Evolutionary conservation across 257 asterid species (phyloP).

Genomic region (Plantago ovata): DNA sequence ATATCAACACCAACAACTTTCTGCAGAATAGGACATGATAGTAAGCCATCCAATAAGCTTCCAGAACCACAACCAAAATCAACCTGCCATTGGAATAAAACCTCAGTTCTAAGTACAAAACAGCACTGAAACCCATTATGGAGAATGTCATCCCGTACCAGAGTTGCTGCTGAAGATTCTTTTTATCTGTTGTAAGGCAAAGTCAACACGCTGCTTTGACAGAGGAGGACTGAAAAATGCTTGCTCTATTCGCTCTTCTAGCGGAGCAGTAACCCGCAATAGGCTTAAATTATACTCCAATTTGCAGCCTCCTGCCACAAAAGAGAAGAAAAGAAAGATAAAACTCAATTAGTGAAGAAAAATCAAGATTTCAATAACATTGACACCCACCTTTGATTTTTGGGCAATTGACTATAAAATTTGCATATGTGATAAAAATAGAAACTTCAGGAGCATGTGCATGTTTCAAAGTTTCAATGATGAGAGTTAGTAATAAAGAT

Average conservation of each 20-base stretch:
- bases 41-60: slow-evolving; percentile 80
- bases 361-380: background rate
- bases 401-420: background rate
- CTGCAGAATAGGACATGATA: slow-evolving; percentile 71
- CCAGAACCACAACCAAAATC: slow-evolving; percentile 99
- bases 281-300: slow-evolving; percentile 66
- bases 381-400: background rate
- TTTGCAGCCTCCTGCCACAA: slow-evolving; percentile 49
- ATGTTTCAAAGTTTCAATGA: too few species aligned
- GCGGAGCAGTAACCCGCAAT: slow-evolving; percentile 65
- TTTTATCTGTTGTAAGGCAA: slow-evolving; percentile 69
- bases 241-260: slow-evolving; percentile 96
- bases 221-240: slow-evolving; percentile 85
- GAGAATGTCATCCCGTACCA: slow-evolving; percentile 44
- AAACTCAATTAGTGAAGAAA: background rate
- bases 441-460: too few species aligned
- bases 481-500: too few species aligned
- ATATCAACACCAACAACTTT: slow-evolving; percentile 83
- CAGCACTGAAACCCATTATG: slow-evolving; percentile 16
- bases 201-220: slow-evolving; percentile 93
- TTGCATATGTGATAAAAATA: background rate
- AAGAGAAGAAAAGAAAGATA: background rate
- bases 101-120: slow-evolving; percentile 20
- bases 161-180: slow-evolving; percentile 61
- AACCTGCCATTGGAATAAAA: slow-evolving; percentile 46